Base-by-base conservation (phyloP, 2,329 filamentous ascomycete genomes). In the Colletotrichum melonis region DNA sequence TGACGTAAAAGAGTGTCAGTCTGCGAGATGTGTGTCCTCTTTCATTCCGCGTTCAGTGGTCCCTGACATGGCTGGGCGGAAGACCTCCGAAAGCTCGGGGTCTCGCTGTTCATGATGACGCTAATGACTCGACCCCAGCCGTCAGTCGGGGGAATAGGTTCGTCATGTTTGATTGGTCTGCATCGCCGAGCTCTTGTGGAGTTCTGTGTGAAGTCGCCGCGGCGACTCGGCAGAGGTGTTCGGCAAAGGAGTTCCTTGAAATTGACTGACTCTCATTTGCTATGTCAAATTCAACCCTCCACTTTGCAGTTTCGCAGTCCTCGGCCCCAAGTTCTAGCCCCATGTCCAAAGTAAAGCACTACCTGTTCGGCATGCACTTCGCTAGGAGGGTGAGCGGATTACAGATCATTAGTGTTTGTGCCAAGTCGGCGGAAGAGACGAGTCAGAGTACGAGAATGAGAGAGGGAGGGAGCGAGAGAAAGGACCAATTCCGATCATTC, bases 261-360 rank as follows among this genome's bases (percentile, higher is more conserved):
- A 42, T 70, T 56, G 65, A 49, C 71, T 73, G 65, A 72, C 69
- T 72, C 69, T 72, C 35, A 58, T 63, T 63, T 58, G 69, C 64
- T 57, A 65, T 72, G 69, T 72, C 67, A 60, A 70, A 28, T 49
- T 55, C 24, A n/a, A 58, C 11, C 55, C 60, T 64, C 63, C 67
- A 52, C 42, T 24, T 12, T 28, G 28, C 52, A 58, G 54, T 24
- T 28, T 49, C 42, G 42, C 42, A 49, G 42, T 49, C 42, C 7
- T 49, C 42, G 42, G 42, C 42, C 19, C 42, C 42, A 49, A 22
- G 19, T n/a, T 49, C 42, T 49, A 49, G 42, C 26, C 28, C 26
- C 19, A 22, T n/a, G 16, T n/a, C 5, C 26, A 35, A 32, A 28
- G 26, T 32, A 32, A 30, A 57, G 55, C 28, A 14, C 55, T 22